Conservation (phyloP, 2,329 filamentous ascomycete species). For the Macrophomina phaseolina region DNA sequence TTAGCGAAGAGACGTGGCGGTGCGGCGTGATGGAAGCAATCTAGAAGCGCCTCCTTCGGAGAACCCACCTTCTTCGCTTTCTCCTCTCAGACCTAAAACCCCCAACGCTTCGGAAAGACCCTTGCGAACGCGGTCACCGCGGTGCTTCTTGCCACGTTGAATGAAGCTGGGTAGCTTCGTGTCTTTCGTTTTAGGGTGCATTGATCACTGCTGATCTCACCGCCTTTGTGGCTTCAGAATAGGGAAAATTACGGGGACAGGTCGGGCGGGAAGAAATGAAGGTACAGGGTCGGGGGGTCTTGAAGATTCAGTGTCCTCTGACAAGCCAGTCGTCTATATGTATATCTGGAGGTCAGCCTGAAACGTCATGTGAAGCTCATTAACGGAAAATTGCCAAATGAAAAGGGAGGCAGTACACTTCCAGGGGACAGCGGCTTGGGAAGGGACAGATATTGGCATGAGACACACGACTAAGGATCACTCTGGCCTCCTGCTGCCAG, state of each 20-base stretch:
- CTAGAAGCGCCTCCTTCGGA: slow-evolving; percentile 23
- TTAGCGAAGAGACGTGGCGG: slow-evolving; percentile 25
- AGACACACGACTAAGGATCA: slow-evolving; percentile 26
- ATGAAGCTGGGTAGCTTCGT: slow-evolving; percentile 19
- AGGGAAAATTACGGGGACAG: slow-evolving; percentile 23
- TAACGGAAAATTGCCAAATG: slow-evolving; percentile 23
- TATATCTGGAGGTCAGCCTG: slow-evolving; percentile 14
- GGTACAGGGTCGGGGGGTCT: slow-evolving; percentile 21
- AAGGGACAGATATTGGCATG: slow-evolving; percentile 27
- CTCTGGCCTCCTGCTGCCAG: slow-evolving; percentile 20
- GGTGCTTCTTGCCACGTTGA: slow-evolving; percentile 26
- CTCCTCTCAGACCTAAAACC: slow-evolving; percentile 26
- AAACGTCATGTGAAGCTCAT: slow-evolving; percentile 26
- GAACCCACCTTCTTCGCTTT: slow-evolving; percentile 27
- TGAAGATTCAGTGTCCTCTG: slow-evolving; percentile 3
- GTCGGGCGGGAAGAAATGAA: slow-evolving; percentile 23
- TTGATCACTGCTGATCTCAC: slow-evolving; percentile 29
- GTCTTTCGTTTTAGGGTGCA: slow-evolving; percentile 28
- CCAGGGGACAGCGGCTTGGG: slow-evolving; percentile 14
- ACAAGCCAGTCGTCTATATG: slow-evolving; percentile 9
- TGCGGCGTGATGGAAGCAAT: slow-evolving; percentile 24
- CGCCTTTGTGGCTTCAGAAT: slow-evolving; percentile 25
- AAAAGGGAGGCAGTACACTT: slow-evolving; percentile 21
- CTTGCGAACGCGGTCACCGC: slow-evolving; percentile 24
- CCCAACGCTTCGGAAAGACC: slow-evolving; percentile 27